Base-by-base conservation (phyloP, 176 grass and related monocot genomes). In the Alloteropsis semialata region DNA sequence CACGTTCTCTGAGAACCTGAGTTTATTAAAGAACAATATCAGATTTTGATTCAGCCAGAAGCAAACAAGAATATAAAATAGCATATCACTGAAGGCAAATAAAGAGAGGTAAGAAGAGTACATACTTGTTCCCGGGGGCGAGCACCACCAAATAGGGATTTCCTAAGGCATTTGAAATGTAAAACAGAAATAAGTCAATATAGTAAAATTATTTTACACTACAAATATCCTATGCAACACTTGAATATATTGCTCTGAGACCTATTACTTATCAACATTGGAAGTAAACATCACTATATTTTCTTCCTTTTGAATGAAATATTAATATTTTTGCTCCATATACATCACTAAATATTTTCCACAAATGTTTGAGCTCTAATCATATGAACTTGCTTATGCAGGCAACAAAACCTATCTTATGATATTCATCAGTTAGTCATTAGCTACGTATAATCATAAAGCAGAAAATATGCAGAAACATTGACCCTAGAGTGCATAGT, bases 1-100 rank as follows among this genome's bases (percentile, higher is more conserved):
- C 87, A 57, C 97, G 97, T 34, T 96, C 97, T 86, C 92, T 96
- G 79, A 99, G 87, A 84, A 99, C 97, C 97, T 99, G 72, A 37
- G 45, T 70, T 79, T 69, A 74, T 29, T 68, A 57, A 55, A 39
- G 57, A 84, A 54, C 8, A 39, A 10, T 58, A 53, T 75, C 42
- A 84, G 48, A 22, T 57, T 81, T 46, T 67, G 55, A 24, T 59
- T 78, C 44, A 78, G 56, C 7, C 38, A 71, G 64, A 84, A 65
- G 56, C 19, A 60, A 54, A 77, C 33, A 33, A 13, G 2, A 68
- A 56, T 3, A 69, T 6, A 61, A 76, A 50, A 61, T 11, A 59
- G 33, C 43, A 64, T 46, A 84, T 32, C 36, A 82, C 6, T 30
- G 53, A 24, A 63, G 27, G 2, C 14, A 78, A 21, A 56, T 8